Conservation (phyloP, 1,284 basidiomycete species). For the Microbotryum violaceum region DNA sequence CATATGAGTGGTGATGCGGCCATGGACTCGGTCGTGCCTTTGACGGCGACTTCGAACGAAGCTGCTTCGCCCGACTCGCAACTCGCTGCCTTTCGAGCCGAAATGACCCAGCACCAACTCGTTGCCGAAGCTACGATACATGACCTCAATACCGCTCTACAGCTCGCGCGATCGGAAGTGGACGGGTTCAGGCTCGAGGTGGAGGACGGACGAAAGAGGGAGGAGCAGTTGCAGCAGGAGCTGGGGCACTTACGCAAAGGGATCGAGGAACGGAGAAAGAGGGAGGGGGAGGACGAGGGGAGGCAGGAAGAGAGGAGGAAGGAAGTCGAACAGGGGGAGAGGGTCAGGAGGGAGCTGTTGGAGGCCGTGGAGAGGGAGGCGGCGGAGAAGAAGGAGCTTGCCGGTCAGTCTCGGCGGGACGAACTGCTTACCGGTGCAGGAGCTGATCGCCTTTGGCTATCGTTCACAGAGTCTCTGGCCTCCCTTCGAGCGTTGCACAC, state of each 20-base stretch:
- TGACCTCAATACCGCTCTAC: no score
- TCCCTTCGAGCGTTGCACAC: constrained; percentile 17
- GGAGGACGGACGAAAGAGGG: constrained; percentile 39
- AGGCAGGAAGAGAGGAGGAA: constrained; percentile 61
- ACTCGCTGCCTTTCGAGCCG: no score
- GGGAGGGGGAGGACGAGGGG: constrained; percentile 51
- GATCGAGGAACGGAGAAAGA: constrained; percentile 59
- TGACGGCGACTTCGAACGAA: no score
- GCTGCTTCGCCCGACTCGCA: no score
- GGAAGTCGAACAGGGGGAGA: constrained; percentile 61
- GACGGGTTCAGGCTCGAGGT: no score
- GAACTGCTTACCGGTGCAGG: not conserved
- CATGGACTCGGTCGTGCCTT: no score
- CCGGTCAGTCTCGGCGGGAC: constrained; percentile 36
- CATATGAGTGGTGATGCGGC: no score
- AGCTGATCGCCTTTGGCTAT: no score
- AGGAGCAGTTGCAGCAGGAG: constrained; percentile 59
- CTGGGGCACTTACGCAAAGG: constrained; percentile 71
- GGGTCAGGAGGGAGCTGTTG: constrained; percentile 70
- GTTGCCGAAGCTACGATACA: no score
- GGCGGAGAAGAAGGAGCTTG: constrained; percentile 54
- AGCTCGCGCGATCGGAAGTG: no score
- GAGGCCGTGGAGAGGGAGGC: constrained; percentile 63
- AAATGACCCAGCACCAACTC: no score
- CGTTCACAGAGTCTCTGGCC: constrained; percentile 49